Evolutionary conservation across 2,329 filamentous ascomycete species (phyloP).

Genomic region (Verticillium isaacii): DNA sequence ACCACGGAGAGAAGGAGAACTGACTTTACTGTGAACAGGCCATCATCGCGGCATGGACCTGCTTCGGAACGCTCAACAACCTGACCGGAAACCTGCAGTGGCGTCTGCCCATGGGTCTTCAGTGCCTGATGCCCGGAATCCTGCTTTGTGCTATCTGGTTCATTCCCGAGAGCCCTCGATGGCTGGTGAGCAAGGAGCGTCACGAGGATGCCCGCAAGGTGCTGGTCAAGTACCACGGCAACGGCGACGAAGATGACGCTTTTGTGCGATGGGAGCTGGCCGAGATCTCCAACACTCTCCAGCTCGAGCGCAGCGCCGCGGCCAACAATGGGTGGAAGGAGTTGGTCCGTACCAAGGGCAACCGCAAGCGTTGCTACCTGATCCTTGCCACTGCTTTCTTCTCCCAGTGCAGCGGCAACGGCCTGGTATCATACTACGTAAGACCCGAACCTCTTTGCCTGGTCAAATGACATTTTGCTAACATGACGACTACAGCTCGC

Average conservation of each 20-base stretch:
- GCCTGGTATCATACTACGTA: constrained; percentile 54
- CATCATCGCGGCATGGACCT: constrained; percentile 41
- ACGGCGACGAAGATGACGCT: constrained; percentile 30
- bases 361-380: constrained; percentile 49
- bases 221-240: constrained; percentile 27
- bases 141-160: constrained; percentile 47
- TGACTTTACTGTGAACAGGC: constrained; percentile 7
- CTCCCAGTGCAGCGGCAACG: constrained; percentile 57
- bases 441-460: constrained; percentile 22
- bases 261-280: constrained; percentile 54
- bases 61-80: constrained; percentile 39
- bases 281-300: constrained; percentile 55
- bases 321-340: constrained; percentile 45
- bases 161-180: constrained; percentile 39
- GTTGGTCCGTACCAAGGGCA: constrained; percentile 50
- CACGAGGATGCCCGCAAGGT: constrained; percentile 28
- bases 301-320: constrained; percentile 42
- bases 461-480: background rate
- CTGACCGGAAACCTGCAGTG: constrained; percentile 46
- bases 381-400: constrained; percentile 52
- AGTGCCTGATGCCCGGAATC: constrained; percentile 40
- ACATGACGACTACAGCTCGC: background rate
- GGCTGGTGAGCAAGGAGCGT: constrained; percentile 31
- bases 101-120: constrained; percentile 43
- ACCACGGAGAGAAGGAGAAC: background rate